phyloP scores from a whole-genome alignment of 2,329 filamentous ascomycete species.

The Cytospora paraplurivora region DNA sequence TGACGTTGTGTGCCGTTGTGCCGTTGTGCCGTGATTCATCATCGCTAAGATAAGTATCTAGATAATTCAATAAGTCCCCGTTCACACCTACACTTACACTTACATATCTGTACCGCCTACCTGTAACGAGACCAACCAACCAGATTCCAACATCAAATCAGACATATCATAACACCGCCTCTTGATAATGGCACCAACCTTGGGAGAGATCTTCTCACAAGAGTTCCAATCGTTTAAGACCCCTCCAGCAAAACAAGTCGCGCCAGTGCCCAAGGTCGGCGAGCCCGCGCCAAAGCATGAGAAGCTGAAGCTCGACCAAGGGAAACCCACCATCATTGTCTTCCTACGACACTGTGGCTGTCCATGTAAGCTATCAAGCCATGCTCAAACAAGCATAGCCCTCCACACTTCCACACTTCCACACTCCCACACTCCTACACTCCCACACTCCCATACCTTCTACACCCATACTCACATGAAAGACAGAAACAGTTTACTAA shows the following conservation, averaged over 20 bases:
- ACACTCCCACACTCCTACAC: neutral
- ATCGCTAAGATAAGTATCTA: no score
- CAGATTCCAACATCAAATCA: neutral
- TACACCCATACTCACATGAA: neutral
- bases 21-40: no score
- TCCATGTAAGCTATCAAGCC: constrained; percentile 64
- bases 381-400: no score
- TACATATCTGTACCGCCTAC: no score
- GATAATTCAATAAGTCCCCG: no score
- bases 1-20: no score
- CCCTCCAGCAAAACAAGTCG: constrained; percentile 43
- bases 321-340: constrained; percentile 61
- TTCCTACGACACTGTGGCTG: constrained; percentile 76
- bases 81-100: no score
- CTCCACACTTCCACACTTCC: no score
- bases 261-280: constrained; percentile 54
- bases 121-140: neutral
- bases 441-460: neutral
- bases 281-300: constrained; percentile 56
- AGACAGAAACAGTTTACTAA: constrained; percentile 5
- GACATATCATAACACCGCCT: no score
- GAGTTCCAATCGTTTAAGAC: constrained; percentile 27
- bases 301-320: constrained; percentile 54
- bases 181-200: constrained; percentile 10
- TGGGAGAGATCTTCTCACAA: constrained; percentile 19